These are phyloP conservation scores for Annulohypoxylon nitens DNA, from an alignment of 495 filamentous ascomycete species.

Conservation along the genomic window DNA sequence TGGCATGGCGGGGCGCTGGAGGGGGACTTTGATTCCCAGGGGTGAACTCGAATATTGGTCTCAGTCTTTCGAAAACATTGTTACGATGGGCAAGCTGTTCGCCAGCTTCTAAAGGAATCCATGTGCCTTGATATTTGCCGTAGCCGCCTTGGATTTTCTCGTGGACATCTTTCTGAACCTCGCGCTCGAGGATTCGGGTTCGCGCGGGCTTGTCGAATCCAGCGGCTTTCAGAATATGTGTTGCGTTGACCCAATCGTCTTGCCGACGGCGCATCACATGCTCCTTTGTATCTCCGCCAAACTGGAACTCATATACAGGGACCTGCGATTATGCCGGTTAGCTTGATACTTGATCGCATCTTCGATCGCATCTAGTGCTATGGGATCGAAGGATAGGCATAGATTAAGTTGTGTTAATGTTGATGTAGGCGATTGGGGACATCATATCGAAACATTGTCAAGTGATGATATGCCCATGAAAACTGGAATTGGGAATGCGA, in stretches of 20 bases:
- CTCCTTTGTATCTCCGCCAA: conserved; percentile 75
- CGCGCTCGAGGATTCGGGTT: conserved; percentile 93
- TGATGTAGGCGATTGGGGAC: neutral
- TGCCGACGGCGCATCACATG: conserved; percentile 89
- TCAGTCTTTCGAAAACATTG: conserved; percentile 82
- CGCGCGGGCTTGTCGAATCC: conserved; percentile 85
- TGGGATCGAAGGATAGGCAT: neutral
- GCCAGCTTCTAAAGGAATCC: conserved; percentile 90
- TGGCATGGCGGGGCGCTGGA: conserved; percentile 91
- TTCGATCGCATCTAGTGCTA: too few relatives aligned
- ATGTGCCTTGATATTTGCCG: conserved; percentile 98
- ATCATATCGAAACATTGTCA: neutral
- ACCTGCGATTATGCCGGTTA: conserved; percentile 70
- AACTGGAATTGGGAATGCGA: conserved; percentile 1
- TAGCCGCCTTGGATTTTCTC: conserved; percentile 99
- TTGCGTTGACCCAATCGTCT: conserved; percentile 95
- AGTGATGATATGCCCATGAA: neutral
- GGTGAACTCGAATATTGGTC: conserved; percentile 89
- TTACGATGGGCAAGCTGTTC: conserved; percentile 86
- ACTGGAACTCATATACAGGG: conserved; percentile 89
- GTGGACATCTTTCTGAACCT: conserved; percentile 95
- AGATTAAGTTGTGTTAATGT: neutral
- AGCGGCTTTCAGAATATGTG: conserved; percentile 88
- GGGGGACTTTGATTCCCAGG: conserved; percentile 89
- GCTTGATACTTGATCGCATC: conserved; percentile 76